Base-by-base conservation (phyloP, 2,329 filamentous ascomycete species). In the Penicillium sp. region DNA sequence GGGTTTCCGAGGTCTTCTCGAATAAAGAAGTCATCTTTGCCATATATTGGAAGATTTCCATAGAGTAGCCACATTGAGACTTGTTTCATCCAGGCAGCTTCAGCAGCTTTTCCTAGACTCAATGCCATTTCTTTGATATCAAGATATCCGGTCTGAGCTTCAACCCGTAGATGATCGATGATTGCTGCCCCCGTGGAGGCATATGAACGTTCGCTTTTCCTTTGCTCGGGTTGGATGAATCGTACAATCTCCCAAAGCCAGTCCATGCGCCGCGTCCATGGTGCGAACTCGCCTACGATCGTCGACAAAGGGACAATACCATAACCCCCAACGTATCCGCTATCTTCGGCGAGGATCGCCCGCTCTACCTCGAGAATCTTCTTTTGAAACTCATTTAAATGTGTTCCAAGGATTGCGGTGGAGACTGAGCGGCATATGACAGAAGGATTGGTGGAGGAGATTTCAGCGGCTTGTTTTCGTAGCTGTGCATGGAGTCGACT, bases 21-120 rank as follows among this genome's bases (percentile, higher is more conserved):
- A 31, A 97, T 84, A 69, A 96, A 96, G 70, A 97, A 97, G 72
- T 97, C 93, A n/a, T 83, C 81, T 5, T 81, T 83, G 3, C 90
- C 91, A 68, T 90, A 87, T 13, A 81, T 82, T 0, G 93, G 92
- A 53, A 96, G 75, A 47, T 88, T 85, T 5, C 94, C 94, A 70
- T 96, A 95, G 13, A 97, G 75, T 8, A 97, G 81, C 93, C 93
- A 99, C 24, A 89, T 89, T 4, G 91, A 89, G 10, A 95, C 81
- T 68, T 96, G 92, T 71, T 91, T 89, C 67, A 97, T 77, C 94
- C 94, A 99, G 8, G 92, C 89, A 29, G 84, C 88, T 75, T 99
- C 93, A 0, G 92, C 92, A 21, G 90, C 79, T 13, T 79, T 83
- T n/a, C 90, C 82, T 34, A 97, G 77, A 54, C 87, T 84, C 58